These are phyloP conservation scores for Paraconiothyrium brasiliense DNA, from an alignment of 2,329 filamentous ascomycete species.

Conservation along the genomic window DNA sequence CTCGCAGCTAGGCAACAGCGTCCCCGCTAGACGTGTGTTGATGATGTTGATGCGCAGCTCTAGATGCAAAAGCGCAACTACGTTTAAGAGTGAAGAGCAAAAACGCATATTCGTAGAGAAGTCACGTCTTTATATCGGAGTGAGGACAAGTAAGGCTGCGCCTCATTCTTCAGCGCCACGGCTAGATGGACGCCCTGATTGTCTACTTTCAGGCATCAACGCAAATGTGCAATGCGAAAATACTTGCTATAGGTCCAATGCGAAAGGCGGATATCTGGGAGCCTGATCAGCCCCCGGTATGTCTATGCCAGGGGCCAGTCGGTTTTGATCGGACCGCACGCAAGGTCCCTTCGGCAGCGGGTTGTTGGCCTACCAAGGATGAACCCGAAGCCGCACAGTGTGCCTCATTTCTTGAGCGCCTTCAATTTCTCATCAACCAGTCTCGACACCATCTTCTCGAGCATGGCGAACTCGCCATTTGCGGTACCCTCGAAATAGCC, in stretches of 20 bases:
- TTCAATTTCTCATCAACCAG: constrained; percentile 77
- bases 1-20: constrained; percentile 31
- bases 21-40: constrained; percentile 1
- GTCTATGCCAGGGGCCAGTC: background rate
- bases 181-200: constrained; percentile 34
- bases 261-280: no score
- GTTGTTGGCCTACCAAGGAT: background rate
- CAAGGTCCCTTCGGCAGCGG: background rate
- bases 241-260: constrained; percentile 10
- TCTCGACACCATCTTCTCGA: constrained; percentile 66
- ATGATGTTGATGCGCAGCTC: background rate
- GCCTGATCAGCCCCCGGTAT: background rate
- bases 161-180: constrained; percentile 47
- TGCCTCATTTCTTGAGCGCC: constrained; percentile 40
- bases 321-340: background rate
- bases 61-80: background rate
- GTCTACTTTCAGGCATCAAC: constrained; percentile 18
- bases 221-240: constrained; percentile 12
- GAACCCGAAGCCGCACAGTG: background rate
- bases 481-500: constrained; percentile 75
- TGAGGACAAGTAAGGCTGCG: constrained; percentile 37
- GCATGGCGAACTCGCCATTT: constrained; percentile 59
- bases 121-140: constrained; percentile 31
- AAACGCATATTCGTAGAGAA: constrained; percentile 7
- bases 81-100: constrained; percentile 1